Evolutionary conservation across 495 filamentous ascomycete species (phyloP).

Genomic region (Xylaria scruposa): DNA sequence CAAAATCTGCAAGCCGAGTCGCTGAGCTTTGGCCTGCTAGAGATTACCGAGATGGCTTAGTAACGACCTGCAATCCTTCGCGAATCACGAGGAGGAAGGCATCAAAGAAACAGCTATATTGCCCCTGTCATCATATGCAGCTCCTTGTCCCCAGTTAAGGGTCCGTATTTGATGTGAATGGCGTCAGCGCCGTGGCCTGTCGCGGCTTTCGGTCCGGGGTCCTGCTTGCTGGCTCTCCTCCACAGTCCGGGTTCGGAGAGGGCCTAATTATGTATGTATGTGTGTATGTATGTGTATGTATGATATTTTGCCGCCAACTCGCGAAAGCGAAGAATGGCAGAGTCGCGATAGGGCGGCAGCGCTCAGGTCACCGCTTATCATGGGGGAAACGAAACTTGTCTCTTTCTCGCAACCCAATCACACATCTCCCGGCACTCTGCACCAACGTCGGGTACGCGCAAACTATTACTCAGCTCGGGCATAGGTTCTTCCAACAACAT

Average conservation of each 20-base stretch:
- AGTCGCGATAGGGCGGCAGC: constrained; percentile 14
- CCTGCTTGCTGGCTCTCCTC: background rate
- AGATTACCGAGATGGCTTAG: constrained; percentile 24
- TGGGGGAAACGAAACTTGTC: constrained; percentile 8
- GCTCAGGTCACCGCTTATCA: constrained; percentile 23
- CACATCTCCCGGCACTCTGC: constrained; percentile 1
- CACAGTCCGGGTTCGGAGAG: constrained; percentile 22
- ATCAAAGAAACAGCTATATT: background rate
- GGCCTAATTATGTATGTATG: background rate
- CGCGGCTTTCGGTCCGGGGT: constrained; percentile 20
- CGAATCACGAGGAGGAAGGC: constrained; percentile 18
- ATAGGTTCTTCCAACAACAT: background rate
- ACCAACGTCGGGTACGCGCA: background rate
- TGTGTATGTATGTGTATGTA: too few relatives aligned
- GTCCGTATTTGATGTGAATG: constrained; percentile 7
- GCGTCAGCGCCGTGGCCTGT: constrained; percentile 13
- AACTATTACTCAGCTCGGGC: constrained; percentile 24
- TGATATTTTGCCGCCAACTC: background rate
- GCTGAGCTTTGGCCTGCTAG: constrained; percentile 4
- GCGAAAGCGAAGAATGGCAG: background rate
- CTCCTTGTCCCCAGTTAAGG: constrained; percentile 14
- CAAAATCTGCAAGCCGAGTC: constrained; percentile 6
- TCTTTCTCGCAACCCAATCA: constrained; percentile 19
- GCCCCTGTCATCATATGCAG: constrained; percentile 23
- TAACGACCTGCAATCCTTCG: constrained; percentile 16